Evolutionary conservation across 257 asterid species (phyloP).

Genomic region (Echites panduratus): DNA sequence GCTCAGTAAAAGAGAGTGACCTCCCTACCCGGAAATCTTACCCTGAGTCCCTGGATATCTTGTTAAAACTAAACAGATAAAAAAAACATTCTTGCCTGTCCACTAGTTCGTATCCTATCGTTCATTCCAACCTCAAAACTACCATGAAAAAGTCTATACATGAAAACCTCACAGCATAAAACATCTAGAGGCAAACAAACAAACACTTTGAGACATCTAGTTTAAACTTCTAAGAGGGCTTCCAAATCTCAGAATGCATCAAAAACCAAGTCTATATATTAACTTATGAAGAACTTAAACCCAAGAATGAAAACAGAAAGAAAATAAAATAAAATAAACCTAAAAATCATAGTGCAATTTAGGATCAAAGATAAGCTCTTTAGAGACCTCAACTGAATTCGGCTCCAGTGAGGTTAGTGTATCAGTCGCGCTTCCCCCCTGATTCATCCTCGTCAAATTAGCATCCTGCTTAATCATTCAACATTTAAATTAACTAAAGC

Average conservation of each 20-base stretch:
- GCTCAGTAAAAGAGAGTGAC: too few relatives aligned
- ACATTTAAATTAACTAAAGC: neutral
- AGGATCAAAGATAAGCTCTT: neutral
- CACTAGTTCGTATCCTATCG: neutral
- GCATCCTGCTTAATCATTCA: constrained; percentile 21
- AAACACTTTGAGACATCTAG: neutral
- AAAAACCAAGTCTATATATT: neutral
- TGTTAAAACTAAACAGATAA: neutral
- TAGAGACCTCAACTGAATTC: constrained; percentile 54
- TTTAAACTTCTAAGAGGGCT: neutral
- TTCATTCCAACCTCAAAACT: neutral
- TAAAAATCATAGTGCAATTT: neutral
- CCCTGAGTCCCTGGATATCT: too few relatives aligned
- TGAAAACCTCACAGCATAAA: neutral
- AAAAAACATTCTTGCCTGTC: neutral
- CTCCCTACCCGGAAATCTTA: too few relatives aligned
- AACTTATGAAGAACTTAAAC: neutral
- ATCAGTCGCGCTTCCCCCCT: constrained; percentile 49
- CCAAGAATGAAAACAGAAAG: neutral
- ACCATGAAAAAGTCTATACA: neutral
- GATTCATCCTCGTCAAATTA: constrained; percentile 58
- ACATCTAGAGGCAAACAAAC: neutral
- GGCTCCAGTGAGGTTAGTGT: constrained; percentile 35
- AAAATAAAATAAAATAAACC: neutral
- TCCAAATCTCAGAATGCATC: neutral